These are phyloP conservation scores for Eimeria sp. DNA, from an alignment of 169 alveolate species.

Conservation along the genomic window DNA sequence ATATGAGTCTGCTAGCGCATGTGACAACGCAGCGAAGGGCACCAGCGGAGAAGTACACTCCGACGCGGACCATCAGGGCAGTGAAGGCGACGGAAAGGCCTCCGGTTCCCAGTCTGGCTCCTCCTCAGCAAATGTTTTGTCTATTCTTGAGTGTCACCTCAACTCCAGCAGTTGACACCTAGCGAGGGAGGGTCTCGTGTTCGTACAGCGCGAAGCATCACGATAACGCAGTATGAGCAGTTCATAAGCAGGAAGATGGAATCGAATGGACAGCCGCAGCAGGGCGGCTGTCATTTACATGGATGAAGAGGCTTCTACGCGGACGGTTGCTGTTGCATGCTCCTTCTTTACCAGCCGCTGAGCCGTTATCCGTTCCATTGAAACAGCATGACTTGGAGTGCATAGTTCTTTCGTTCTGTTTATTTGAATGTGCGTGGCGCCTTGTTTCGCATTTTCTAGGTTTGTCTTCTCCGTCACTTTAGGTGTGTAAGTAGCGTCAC, in stretches of 20 bases:
- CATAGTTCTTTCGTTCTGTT: constrained; percentile 24
- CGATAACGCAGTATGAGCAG: not conserved
- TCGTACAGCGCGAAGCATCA: not conserved
- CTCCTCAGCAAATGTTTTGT: not conserved
- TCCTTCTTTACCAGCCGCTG: not conserved
- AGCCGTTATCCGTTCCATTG: not conserved
- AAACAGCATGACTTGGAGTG: constrained; percentile 16
- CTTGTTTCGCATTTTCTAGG: not conserved
- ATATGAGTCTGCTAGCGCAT: not conserved
- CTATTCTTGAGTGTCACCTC: constrained; percentile 48
- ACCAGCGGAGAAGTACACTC: not conserved
- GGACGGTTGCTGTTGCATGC: constrained; percentile 3
- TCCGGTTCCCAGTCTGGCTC: not conserved
- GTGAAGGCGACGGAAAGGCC: not conserved
- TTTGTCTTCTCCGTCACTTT: not conserved
- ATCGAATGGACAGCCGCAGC: not conserved
- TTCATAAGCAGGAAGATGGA: not conserved
- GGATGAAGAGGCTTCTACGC: not conserved
- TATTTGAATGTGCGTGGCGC: not conserved
- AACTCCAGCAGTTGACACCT: constrained; percentile 4
- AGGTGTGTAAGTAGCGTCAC: not conserved
- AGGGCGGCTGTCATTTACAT: not conserved
- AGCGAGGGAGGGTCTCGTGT: not conserved
- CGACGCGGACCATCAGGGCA: not conserved
- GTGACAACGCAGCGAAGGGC: not conserved